These are phyloP conservation scores for Clarireedia sp. DNA, from an alignment of 2,329 filamentous ascomycete genomes.

Conservation along the genomic window DNA sequence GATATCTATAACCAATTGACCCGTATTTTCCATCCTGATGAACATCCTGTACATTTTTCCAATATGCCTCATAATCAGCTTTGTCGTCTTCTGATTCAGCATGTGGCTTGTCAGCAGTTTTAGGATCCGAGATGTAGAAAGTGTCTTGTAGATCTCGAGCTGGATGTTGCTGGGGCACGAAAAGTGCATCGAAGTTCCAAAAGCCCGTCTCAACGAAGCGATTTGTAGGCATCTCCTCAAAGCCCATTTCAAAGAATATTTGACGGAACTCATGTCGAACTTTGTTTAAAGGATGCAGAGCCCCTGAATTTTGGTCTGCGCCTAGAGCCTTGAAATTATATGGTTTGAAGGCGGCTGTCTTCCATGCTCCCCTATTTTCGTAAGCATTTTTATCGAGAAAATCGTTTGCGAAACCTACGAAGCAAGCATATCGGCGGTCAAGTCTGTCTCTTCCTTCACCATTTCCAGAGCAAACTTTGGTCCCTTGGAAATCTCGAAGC, in stretches of 20 bases:
- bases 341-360: constrained; percentile 80
- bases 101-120: constrained; percentile 61
- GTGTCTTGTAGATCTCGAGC: constrained; percentile 96
- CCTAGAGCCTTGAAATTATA: constrained; percentile 68
- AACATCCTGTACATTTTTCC: constrained; percentile 76
- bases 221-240: constrained; percentile 95
- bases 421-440: constrained; percentile 87
- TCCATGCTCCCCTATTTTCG: constrained; percentile 65
- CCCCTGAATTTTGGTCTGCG: constrained; percentile 52
- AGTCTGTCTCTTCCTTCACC: constrained; percentile 85
- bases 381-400: constrained; percentile 15
- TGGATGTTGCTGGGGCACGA: constrained; percentile 95
- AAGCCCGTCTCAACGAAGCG: constrained; percentile 93
- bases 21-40: constrained; percentile 90
- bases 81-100: constrained; percentile 46
- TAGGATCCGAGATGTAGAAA: constrained; percentile 93
- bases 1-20: constrained; percentile 93
- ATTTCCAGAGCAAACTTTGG: constrained; percentile 84
- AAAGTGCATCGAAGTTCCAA: constrained; percentile 98
- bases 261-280: constrained; percentile 91
- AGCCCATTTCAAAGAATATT: constrained; percentile 99
- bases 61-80: constrained; percentile 75
- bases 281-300: constrained; percentile 74
- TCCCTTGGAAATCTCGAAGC: constrained; percentile 78
- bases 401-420: constrained; percentile 33